Conservation (phyloP, 352 stramenopile genomes). For the Thraustotheca clavata region DNA sequence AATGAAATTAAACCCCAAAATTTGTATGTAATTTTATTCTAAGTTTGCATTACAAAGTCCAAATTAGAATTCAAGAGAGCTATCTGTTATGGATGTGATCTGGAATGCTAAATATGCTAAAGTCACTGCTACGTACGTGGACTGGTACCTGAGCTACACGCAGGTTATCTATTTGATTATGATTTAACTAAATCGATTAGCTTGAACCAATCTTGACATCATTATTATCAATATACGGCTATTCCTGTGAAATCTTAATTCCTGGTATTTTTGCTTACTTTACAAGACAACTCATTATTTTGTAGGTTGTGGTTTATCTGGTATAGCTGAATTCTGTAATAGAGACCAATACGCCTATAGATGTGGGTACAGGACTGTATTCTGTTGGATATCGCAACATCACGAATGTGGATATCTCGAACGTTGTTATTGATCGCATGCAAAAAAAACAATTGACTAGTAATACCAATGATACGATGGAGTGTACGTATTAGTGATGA, state of each 20-base stretch:
- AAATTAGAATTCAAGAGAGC: too few relatives aligned
- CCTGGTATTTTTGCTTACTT: background rate
- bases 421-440: conserved; percentile 10
- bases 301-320: conserved; percentile 12
- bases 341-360: background rate
- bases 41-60: too few relatives aligned
- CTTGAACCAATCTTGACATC: background rate
- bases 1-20: too few relatives aligned
- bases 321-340: background rate
- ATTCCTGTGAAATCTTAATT: conserved; percentile 15
- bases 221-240: background rate
- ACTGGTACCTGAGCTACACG: conserved; percentile 12
- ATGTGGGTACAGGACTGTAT: conserved; percentile 3
- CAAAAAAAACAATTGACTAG: background rate
- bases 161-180: background rate
- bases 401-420: conserved; percentile 12
- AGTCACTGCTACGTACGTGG: background rate
- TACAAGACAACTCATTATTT: background rate
- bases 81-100: background rate
- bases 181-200: background rate
- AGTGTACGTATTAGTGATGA: background rate
- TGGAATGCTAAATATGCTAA: conserved; percentile 16
- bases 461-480: background rate
- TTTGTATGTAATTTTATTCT: too few relatives aligned
- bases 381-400: conserved; percentile 7